Conservation (phyloP, 129 eudicot species). For the Sambucus nigra region DNA sequence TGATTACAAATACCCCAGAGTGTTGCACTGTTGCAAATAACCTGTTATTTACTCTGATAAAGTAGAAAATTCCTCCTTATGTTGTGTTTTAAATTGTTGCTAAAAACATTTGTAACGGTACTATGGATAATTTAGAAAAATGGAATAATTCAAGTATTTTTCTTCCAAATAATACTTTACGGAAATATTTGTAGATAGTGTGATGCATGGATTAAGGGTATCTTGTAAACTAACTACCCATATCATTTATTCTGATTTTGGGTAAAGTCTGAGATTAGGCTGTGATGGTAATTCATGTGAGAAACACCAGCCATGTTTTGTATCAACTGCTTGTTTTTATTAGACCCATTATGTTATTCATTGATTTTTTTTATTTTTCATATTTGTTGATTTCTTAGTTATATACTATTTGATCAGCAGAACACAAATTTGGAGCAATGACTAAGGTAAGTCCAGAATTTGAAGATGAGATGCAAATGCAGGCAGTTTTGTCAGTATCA, state of each 20-base stretch:
- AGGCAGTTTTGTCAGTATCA: slow-evolving; percentile 53
- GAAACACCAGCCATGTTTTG: neutral
- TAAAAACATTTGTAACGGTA: too few species aligned
- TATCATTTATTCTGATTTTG: neutral
- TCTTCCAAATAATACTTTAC: too few species aligned
- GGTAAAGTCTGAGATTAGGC: neutral
- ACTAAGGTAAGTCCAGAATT: slow-evolving; percentile 88
- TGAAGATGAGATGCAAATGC: slow-evolving; percentile 39
- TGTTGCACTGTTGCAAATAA: too few species aligned
- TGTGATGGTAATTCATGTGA: slow-evolving; percentile 1
- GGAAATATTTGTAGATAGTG: neutral
- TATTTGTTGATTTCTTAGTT: neutral
- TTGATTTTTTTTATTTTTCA: neutral
- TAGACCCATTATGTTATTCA: neutral
- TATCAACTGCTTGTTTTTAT: neutral
- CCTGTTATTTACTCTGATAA: too few species aligned
- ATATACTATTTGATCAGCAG: slow-evolving; percentile 13
- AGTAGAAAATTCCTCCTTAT: too few species aligned
- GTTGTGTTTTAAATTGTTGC: too few species aligned
- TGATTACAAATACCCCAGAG: too few species aligned
- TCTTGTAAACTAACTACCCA: neutral
- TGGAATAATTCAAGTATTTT: too few species aligned
- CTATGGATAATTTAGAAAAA: too few species aligned
- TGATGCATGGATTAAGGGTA: neutral
- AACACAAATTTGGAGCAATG: slow-evolving; percentile 33